phyloP scores from a whole-genome alignment of 164 flowering plant genomes.

The Kingdonia uniflora region DNA sequence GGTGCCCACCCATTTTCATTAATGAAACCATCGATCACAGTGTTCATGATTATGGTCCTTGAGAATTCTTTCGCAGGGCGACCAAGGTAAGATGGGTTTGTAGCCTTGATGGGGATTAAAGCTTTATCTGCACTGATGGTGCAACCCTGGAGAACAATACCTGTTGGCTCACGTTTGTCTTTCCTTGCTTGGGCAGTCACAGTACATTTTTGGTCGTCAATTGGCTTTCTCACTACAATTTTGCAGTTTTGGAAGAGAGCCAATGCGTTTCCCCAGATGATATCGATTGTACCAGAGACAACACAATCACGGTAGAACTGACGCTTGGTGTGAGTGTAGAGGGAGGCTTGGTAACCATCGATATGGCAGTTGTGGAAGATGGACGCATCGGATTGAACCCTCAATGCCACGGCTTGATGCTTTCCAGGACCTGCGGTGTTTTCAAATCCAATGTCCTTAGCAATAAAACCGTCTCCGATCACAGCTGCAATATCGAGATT shows the following conservation, averaged over 20 bases:
- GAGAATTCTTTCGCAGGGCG: constrained; percentile 34
- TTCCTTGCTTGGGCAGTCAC: constrained; percentile 26
- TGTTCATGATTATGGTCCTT: constrained; percentile 22
- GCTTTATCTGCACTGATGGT: constrained; percentile 15
- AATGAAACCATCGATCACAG: constrained; percentile 18
- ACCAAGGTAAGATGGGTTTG: constrained; percentile 18
- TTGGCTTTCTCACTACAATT: constrained; percentile 7
- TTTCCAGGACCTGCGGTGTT: constrained; percentile 30
- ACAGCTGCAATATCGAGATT: constrained; percentile 25
- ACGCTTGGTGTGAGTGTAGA: constrained; percentile 37
- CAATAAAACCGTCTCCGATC: constrained; percentile 18
- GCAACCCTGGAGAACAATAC: constrained; percentile 11
- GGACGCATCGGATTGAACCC: constrained; percentile 22
- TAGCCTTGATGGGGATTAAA: constrained; percentile 9
- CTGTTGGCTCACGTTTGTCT: constrained; percentile 24
- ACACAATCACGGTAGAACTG: constrained; percentile 46
- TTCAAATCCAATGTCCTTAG: constrained; percentile 15
- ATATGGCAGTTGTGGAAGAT: constrained; percentile 15
- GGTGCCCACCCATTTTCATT: constrained; percentile 22
- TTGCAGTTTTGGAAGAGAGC: constrained; percentile 13
- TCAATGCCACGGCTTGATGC: constrained; percentile 30
- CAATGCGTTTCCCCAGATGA: constrained; percentile 13
- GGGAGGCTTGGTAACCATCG: constrained; percentile 45
- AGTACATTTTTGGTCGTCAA: constrained; percentile 14
- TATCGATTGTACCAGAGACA: constrained; percentile 11